Conservation (phyloP, 441 rosid genomes). For the Populus hybrid region DNA sequence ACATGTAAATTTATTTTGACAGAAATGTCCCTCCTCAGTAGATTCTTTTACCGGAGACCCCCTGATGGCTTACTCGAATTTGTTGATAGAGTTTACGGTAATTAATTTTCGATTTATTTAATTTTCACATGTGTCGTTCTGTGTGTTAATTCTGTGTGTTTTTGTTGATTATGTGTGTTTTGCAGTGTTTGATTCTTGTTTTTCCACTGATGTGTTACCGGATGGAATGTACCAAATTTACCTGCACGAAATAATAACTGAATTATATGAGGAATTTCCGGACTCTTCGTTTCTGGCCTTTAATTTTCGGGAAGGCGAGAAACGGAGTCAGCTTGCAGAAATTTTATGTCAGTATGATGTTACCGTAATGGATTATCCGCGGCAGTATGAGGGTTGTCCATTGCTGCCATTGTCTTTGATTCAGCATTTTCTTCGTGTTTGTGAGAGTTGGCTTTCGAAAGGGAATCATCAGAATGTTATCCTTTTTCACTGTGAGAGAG, state of each 20-base stretch:
- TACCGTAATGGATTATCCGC: conserved; percentile 31
- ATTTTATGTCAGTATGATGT: conserved; percentile 73
- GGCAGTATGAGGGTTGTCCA: conserved; percentile 85
- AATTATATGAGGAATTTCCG: conserved; percentile 79
- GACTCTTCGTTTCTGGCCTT: conserved; percentile 76
- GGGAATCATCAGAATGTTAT: conserved; percentile 71
- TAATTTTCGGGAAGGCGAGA: conserved; percentile 89
- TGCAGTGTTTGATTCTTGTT: conserved; percentile 95
- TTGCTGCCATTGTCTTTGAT: conserved; percentile 76
- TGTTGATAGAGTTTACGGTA: conserved; percentile 95
- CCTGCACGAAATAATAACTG: conserved; percentile 62
- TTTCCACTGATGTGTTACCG: conserved; percentile 80
- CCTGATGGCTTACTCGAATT: conserved; percentile 96
- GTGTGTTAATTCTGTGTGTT: background rate
- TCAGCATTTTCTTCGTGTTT: conserved; percentile 83
- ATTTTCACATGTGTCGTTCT: background rate
- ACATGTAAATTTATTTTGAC: background rate
- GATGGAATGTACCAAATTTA: conserved; percentile 65
- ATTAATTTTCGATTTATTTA: background rate
- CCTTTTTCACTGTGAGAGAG: conserved; percentile 92
- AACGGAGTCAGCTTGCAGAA: conserved; percentile 63
- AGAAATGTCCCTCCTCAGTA: conserved; percentile 77
- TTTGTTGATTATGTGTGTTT: background rate
- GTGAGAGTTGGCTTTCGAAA: conserved; percentile 80
- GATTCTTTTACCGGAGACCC: conserved; percentile 87